Conservation (phyloP, 805 yeast genomes). For the Saccharomycopsis synnaedendra region DNA sequence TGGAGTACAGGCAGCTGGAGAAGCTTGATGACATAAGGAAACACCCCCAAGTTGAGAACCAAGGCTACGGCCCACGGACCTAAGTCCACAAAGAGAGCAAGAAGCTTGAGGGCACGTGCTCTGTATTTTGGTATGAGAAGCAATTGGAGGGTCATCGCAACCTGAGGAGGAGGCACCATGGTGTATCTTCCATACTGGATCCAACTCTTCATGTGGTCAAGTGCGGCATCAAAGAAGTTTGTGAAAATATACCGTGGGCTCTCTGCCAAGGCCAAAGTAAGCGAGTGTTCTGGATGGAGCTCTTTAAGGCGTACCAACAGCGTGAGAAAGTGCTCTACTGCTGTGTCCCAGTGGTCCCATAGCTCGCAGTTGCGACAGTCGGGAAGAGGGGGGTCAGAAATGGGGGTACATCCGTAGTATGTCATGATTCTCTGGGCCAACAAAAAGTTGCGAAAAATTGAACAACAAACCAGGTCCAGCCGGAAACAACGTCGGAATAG, state of each 20-base stretch:
- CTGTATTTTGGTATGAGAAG: slow-evolving; percentile 89
- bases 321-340: slow-evolving; percentile 85
- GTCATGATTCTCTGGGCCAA: slow-evolving; percentile 93
- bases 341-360: slow-evolving; percentile 99
- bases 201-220: slow-evolving; percentile 94
- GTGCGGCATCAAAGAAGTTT: slow-evolving; percentile 87
- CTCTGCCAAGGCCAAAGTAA: slow-evolving; percentile 17
- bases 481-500: slow-evolving; percentile 82
- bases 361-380: slow-evolving; percentile 74
- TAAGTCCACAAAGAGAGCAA: slow-evolving; percentile 78
- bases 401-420: slow-evolving; percentile 83
- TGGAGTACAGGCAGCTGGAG: slow-evolving; percentile 94
- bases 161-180: slow-evolving; percentile 84
- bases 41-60: slow-evolving; percentile 88
- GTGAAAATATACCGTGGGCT: slow-evolving; percentile 63
- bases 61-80: slow-evolving; percentile 98
- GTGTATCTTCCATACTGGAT: slow-evolving; percentile 79
- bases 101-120: slow-evolving; percentile 70
- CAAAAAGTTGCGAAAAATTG: slow-evolving; percentile 83
- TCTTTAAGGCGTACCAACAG: slow-evolving; percentile 42
- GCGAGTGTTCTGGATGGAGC: slow-evolving; percentile 4
- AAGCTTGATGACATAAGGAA: slow-evolving; percentile 84
- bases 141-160: slow-evolving; percentile 90
- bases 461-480: slow-evolving; percentile 95
- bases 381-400: slow-evolving; percentile 88